These are phyloP conservation scores for Verruconis gallopava DNA, from an alignment of 2,329 filamentous ascomycete species.

Conservation along the genomic window DNA sequence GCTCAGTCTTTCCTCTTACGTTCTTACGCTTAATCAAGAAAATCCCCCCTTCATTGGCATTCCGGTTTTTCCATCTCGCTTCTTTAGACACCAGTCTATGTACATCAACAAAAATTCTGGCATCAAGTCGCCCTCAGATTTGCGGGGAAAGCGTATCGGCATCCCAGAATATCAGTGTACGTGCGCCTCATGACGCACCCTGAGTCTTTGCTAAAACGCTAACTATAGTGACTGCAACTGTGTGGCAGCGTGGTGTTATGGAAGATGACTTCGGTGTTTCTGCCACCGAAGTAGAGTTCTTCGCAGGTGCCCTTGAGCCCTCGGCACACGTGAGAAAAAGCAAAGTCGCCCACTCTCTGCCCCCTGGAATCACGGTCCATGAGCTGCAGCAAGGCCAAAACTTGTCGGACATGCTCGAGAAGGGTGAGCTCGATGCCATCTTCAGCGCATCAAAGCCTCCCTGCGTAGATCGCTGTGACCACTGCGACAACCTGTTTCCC, in stretches of 20 bases:
- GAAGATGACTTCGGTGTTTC: constrained; percentile 23
- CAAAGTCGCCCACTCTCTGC: constrained; percentile 17
- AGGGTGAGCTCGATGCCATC: constrained; percentile 26
- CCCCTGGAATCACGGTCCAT: too few relatives aligned
- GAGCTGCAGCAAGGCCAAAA: constrained; percentile 18
- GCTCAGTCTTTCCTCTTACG: background rate
- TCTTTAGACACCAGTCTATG: constrained; percentile 24
- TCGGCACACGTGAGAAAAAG: too few relatives aligned
- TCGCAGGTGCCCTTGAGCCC: too few relatives aligned
- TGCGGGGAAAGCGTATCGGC: constrained; percentile 24
- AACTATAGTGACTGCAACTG: constrained; percentile 29
- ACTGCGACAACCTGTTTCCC: constrained; percentile 22
- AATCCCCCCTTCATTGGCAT: constrained; percentile 19
- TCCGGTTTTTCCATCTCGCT: constrained; percentile 21
- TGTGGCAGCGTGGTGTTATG: constrained; percentile 24
- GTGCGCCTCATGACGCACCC: too few relatives aligned
- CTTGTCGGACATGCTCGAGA: constrained; percentile 19
- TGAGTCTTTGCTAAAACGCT: constrained; percentile 26
- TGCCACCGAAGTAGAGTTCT: too few relatives aligned
- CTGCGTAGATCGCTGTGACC: constrained; percentile 18
- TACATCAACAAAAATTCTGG: constrained; percentile 19
- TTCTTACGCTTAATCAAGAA: background rate
- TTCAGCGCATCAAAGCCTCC: constrained; percentile 23
- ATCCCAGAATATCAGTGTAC: too few relatives aligned
- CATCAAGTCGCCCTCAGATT: constrained; percentile 20